A percentile compares a stretch with the other conserved stretches of the same genome.
These are phyloP conservation scores for Fusarium gaditjirri DNA, from an alignment of 2,329 filamentous ascomycete species.

Conservation along the genomic window DNA sequence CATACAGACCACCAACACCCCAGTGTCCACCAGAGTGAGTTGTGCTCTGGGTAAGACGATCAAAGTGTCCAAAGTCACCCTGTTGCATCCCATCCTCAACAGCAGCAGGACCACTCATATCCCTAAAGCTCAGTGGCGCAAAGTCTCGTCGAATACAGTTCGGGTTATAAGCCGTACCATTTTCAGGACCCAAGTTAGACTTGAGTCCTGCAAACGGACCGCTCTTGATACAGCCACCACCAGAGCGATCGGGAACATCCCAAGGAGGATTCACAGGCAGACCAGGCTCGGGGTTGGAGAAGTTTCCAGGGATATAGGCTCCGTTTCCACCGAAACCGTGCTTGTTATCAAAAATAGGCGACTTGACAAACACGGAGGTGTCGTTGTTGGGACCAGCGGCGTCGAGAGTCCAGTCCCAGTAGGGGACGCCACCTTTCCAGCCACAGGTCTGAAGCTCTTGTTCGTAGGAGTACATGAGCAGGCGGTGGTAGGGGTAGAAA, in stretches of 20 bases:
- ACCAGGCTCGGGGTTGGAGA: constrained; percentile 19
- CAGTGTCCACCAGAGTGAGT: constrained; percentile 45
- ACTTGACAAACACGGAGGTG: constrained; percentile 31
- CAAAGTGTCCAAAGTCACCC: constrained; percentile 34
- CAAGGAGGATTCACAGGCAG: constrained; percentile 28
- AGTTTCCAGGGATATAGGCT: constrained; percentile 28
- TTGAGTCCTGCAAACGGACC: constrained; percentile 41
- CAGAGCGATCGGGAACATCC: constrained; percentile 31
- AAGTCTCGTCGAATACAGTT: constrained; percentile 27
- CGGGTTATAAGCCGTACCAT: constrained; percentile 10
- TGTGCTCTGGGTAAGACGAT: constrained; percentile 33
- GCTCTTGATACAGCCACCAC: constrained; percentile 39
- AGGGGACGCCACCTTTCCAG: constrained; percentile 39
- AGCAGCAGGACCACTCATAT: constrained; percentile 20
- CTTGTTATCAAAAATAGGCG: constrained; percentile 47
- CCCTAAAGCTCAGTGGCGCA: constrained; percentile 19
- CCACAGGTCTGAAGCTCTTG: constrained; percentile 37
- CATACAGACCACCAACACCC: constrained; percentile 45
- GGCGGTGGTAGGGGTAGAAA: constrained; percentile 33
- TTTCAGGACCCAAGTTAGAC: constrained; percentile 18
- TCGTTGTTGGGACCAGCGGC: constrained; percentile 21
- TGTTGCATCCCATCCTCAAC: constrained; percentile 36
- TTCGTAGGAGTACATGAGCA: constrained; percentile 37
- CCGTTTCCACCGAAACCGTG: constrained; percentile 35
- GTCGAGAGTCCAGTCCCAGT: constrained; percentile 41